These are phyloP conservation scores for Neurospora sp. DNA, from an alignment of 495 filamentous ascomycete species.

Conservation along the genomic window DNA sequence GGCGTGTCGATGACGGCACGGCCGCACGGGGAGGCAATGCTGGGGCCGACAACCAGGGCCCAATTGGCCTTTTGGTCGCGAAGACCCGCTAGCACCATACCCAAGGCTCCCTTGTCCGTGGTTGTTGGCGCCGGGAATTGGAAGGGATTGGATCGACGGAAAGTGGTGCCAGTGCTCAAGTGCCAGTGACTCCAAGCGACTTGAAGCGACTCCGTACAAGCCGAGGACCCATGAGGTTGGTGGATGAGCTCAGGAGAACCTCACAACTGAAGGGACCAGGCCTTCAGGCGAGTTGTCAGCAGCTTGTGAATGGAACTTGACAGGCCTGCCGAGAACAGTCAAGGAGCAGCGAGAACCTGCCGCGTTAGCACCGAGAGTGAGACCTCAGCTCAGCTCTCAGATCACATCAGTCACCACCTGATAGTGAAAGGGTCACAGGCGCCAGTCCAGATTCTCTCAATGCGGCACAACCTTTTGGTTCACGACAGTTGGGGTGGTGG, in stretches of 20 bases:
- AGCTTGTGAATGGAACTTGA: background rate
- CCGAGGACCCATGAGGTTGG: background rate
- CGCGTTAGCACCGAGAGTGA: background rate
- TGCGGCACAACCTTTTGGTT: background rate
- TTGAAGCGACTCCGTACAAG: background rate
- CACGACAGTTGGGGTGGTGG: background rate
- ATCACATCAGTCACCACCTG: background rate
- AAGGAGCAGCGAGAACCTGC: background rate
- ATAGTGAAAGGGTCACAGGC: background rate
- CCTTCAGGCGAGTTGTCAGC: background rate
- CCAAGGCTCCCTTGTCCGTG: background rate
- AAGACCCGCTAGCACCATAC: background rate
- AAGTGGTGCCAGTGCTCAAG: background rate
- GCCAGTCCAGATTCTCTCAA: background rate
- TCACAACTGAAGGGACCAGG: background rate
- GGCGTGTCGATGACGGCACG: constrained; percentile 9
- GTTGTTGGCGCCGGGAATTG: background rate
- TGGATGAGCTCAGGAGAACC: background rate
- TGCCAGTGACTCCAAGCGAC: background rate
- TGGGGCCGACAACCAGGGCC: background rate
- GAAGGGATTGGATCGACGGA: background rate
- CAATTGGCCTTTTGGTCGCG: background rate
- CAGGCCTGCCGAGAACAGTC: background rate
- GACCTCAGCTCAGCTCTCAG: background rate
- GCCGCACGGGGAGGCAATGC: constrained; percentile 6